These are phyloP conservation scores for Massarina eburnea DNA, from an alignment of 2,329 filamentous ascomycete genomes.

Conservation along the genomic window DNA sequence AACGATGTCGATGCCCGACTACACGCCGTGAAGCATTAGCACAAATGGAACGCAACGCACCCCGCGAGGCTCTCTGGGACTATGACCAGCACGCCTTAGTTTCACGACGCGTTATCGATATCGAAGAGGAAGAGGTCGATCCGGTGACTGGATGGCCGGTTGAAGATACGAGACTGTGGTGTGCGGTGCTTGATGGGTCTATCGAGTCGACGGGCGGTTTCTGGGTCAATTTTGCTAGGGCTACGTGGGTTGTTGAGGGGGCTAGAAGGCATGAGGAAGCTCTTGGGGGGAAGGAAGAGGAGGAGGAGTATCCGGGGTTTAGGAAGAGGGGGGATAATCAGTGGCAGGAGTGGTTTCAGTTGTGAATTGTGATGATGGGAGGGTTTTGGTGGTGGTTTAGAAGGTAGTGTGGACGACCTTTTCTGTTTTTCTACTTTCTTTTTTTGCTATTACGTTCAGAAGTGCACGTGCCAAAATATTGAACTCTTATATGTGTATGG, in stretches of 20 bases:
- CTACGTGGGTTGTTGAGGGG: conserved; percentile 2
- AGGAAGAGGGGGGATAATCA: conserved; percentile 4
- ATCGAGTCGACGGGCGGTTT: conserved; percentile 20
- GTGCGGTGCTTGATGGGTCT: conserved; percentile 17
- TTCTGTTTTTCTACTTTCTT: no score
- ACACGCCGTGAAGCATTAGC: conserved; percentile 20
- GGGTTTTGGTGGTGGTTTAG: no score
- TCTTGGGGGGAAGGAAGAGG: neutral
- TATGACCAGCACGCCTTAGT: conserved; percentile 15
- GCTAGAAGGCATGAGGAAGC: neutral
- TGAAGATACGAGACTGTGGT: conserved; percentile 17
- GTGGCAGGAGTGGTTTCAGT: conserved; percentile 14
- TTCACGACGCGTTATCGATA: conserved; percentile 20
- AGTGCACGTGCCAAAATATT: no score
- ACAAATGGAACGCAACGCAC: conserved; percentile 13
- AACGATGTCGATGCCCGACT: conserved; percentile 17
- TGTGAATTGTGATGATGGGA: no score
- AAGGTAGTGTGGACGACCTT: no score
- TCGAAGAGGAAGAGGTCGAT: conserved; percentile 24
- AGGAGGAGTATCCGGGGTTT: conserved; percentile 2
- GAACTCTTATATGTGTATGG: neutral
- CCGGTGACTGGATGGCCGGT: conserved; percentile 17
- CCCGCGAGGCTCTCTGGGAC: conserved; percentile 25
- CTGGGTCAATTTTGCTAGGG: conserved; percentile 8
- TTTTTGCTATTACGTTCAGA: no score